phyloP scores from a whole-genome alignment of 2,329 filamentous ascomycete genomes.

The Calycina marina region DNA sequence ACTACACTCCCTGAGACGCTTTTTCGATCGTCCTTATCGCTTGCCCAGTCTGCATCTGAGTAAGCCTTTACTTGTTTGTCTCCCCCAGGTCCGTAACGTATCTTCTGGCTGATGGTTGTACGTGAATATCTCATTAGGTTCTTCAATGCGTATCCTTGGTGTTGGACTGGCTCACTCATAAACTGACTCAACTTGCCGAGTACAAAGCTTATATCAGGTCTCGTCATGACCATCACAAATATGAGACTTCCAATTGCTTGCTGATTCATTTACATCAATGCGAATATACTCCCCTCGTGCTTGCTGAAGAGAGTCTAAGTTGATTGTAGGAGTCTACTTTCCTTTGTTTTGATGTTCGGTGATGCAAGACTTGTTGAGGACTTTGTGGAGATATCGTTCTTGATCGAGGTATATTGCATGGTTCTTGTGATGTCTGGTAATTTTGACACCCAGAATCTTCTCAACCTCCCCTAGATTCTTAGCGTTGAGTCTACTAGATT shows the following conservation, averaged over 20 bases:
- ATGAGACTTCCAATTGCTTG: slow-evolving; percentile 4
- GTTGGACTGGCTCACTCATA: not conserved
- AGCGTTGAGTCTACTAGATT: too few species aligned
- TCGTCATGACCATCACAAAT: slow-evolving; percentile 1
- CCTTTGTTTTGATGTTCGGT: not conserved
- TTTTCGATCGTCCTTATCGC: not conserved
- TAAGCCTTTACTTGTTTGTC: not conserved
- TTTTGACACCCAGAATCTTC: too few species aligned
- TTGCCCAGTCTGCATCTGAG: not conserved
- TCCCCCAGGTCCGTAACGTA: not conserved
- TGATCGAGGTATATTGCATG: slow-evolving; percentile 3
- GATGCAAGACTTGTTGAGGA: slow-evolving; percentile 1
- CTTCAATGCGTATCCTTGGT: not conserved
- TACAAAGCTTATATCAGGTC: slow-evolving; percentile 2
- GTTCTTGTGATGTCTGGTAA: too few species aligned
- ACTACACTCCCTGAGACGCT: slow-evolving; percentile 6
- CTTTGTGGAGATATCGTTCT: slow-evolving; percentile 2
- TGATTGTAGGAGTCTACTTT: not conserved
- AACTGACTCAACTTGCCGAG: not conserved
- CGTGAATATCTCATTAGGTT: not conserved
- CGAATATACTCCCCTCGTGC: not conserved
- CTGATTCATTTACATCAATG: slow-evolving; percentile 2
- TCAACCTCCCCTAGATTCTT: not conserved
- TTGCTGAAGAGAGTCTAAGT: too few species aligned
- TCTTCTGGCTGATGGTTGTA: not conserved